phyloP scores from a whole-genome alignment of 345 rosid genomes.

The Aquilaria sinensis region DNA sequence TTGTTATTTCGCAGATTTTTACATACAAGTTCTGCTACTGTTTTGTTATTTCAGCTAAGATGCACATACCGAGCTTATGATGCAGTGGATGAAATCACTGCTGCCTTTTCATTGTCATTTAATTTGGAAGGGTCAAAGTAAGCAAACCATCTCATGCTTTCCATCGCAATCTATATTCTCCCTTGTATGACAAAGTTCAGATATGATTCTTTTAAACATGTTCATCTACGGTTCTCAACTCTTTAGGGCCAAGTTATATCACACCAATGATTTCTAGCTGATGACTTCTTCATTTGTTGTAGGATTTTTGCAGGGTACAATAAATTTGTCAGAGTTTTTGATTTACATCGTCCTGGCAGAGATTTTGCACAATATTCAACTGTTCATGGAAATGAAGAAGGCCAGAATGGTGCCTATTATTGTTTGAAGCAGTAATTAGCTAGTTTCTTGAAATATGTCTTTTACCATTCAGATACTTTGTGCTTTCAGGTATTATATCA shows the following conservation, averaged over 20 bases:
- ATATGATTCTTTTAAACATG: too few species aligned
- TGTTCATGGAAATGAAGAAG: conserved; percentile 76
- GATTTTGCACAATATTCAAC: conserved; percentile 74
- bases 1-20: too few species aligned
- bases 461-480: conserved; percentile 6
- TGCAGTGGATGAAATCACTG: conserved; percentile 92
- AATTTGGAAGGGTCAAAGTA: conserved; percentile 89
- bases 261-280: too few species aligned
- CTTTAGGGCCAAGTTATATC: too few species aligned
- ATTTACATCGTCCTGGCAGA: conserved; percentile 95
- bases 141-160: conserved; percentile 15
- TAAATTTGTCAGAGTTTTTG: conserved; percentile 77
- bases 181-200: neutral
- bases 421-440: conserved; percentile 6
- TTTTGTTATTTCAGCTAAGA: conserved; percentile 52
- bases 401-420: conserved; percentile 64
- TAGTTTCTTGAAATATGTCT: conserved; percentile 1
- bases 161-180: neutral
- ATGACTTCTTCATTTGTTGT: conserved; percentile 15
- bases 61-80: conserved; percentile 97
- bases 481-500: conserved; percentile 69
- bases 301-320: conserved; percentile 96
- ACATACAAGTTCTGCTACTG: too few species aligned
- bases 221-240: too few species aligned
- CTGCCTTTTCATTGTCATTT: conserved; percentile 83